A percentile compares a stretch with the other conserved stretches of the same genome.
Evolutionary conservation across 2,329 filamentous ascomycete species (phyloP).

Genomic region (Penicillium digitatum): DNA sequence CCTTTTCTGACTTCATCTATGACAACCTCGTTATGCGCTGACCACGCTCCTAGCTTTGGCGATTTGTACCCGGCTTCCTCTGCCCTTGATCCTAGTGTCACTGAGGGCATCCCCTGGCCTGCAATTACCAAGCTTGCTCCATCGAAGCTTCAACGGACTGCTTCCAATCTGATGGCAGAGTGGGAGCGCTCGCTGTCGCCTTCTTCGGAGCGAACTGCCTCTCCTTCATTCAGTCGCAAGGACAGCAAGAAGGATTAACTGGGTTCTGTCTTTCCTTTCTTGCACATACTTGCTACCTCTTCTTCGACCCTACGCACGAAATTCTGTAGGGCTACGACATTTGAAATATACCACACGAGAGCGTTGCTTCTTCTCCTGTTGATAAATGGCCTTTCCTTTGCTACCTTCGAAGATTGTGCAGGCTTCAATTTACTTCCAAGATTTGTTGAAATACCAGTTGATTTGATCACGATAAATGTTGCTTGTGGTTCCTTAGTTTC

Average conservation of each 20-base stretch:
- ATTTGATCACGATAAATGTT: background rate
- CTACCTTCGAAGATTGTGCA: background rate
- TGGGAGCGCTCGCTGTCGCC: conserved; percentile 77
- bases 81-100: conserved; percentile 31
- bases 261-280: conserved; percentile 7
- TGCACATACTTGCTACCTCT: conserved; percentile 23
- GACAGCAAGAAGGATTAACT: conserved; percentile 33
- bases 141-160: conserved; percentile 73
- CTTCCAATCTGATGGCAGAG: conserved; percentile 82
- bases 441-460: conserved; percentile 4
- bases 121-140: conserved; percentile 69
- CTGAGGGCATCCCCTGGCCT: conserved; percentile 57
- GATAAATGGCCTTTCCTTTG: conserved; percentile 10
- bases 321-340: conserved; percentile 34
- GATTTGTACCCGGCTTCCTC: conserved; percentile 33
- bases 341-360: conserved; percentile 25
- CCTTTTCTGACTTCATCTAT: conserved; percentile 25
- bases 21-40: conserved; percentile 30
- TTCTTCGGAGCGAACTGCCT: conserved; percentile 34
- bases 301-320: conserved; percentile 22
- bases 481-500: background rate
- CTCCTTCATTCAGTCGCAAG: conserved; percentile 21
- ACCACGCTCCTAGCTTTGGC: conserved; percentile 35
- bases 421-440: background rate
- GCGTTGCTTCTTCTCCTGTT: conserved; percentile 23